Conservation (phyloP, 1,284 basidiomycete genomes). For the Tilletia walkeri region DNA sequence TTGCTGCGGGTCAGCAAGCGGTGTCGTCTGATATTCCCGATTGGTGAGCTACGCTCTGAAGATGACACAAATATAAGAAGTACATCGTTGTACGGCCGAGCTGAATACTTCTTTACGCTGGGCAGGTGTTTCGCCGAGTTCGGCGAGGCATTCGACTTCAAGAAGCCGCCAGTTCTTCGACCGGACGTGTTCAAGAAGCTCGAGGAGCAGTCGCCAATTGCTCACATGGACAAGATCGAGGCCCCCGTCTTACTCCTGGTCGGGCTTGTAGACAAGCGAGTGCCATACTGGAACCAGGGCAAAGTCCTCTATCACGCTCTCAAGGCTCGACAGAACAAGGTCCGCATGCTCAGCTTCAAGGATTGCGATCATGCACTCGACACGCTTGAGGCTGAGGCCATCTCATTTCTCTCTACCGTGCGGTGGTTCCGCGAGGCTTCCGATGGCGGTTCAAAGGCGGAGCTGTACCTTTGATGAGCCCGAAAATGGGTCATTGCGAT, state of each 20-base stretch:
- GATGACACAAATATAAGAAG: neutral
- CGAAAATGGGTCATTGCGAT: too few species aligned
- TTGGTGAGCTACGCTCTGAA: conserved; percentile 59
- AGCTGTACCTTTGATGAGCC: too few species aligned
- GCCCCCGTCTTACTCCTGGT: conserved; percentile 65
- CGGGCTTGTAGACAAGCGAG: conserved; percentile 66
- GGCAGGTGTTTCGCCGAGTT: conserved; percentile 63
- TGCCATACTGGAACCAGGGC: conserved; percentile 65
- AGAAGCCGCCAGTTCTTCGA: conserved; percentile 57
- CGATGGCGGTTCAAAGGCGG: too few species aligned
- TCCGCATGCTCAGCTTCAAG: conserved; percentile 23
- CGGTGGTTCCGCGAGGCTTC: conserved; percentile 11
- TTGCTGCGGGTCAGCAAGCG: conserved; percentile 62
- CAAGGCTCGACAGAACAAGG: conserved; percentile 7
- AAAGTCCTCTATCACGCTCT: conserved; percentile 50
- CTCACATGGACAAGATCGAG: conserved; percentile 62
- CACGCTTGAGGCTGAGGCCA: conserved; percentile 23
- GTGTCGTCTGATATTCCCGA: conserved; percentile 69
- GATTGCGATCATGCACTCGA: conserved; percentile 29
- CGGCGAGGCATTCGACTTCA: conserved; percentile 58
- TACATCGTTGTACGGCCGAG: neutral
- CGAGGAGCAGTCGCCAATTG: conserved; percentile 64
- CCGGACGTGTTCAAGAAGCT: conserved; percentile 60
- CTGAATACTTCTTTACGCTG: neutral
- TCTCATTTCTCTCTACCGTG: conserved; percentile 7